phyloP scores from a whole-genome alignment of 2,329 filamentous ascomycete genomes.

The Xylaria sp. region DNA sequence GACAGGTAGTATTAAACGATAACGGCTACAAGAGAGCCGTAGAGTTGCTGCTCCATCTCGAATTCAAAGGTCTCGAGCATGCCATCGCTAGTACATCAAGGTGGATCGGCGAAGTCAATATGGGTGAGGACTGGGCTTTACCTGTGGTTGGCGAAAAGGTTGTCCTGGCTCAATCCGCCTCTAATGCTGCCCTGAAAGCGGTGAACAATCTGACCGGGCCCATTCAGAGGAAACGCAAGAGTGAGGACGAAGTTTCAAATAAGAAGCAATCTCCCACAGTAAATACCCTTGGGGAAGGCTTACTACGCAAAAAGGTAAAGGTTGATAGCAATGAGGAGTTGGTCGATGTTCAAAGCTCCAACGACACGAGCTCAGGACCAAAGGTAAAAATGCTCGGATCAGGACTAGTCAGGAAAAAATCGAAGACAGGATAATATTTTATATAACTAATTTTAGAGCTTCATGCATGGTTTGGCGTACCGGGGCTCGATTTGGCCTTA shows the following conservation, averaged over 20 bases:
- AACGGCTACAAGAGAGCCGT: slow-evolving; percentile 73
- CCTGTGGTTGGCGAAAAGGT: slow-evolving; percentile 59
- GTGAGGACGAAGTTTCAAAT: slow-evolving; percentile 23
- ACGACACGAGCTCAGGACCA: neutral
- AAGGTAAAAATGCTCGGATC: slow-evolving; percentile 33
- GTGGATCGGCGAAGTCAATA: slow-evolving; percentile 75
- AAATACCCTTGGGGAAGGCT: slow-evolving; percentile 51
- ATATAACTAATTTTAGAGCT: neutral
- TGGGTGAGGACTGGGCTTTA: slow-evolving; percentile 63
- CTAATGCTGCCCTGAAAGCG: slow-evolving; percentile 27
- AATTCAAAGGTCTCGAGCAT: slow-evolving; percentile 74
- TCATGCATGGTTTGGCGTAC: slow-evolving; percentile 16
- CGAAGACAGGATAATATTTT: slow-evolving; percentile 18
- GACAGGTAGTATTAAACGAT: slow-evolving; percentile 71
- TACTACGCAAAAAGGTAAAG: slow-evolving; percentile 64
- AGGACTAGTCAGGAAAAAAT: slow-evolving; percentile 30
- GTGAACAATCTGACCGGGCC: slow-evolving; percentile 62
- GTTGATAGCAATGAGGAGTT: slow-evolving; percentile 32
- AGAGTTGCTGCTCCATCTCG: slow-evolving; percentile 76
- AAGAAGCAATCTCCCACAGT: slow-evolving; percentile 36
- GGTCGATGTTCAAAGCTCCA: neutral
- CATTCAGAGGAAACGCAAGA: slow-evolving; percentile 58
- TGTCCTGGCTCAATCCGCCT: slow-evolving; percentile 35
- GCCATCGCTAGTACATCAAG: slow-evolving; percentile 72
- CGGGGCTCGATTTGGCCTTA: neutral